A percentile compares a stretch with the other conserved stretches of the same genome.
These are phyloP conservation scores for Polysphondylium violaceum DNA, from an alignment of 78 protist species.

Conservation along the genomic window DNA sequence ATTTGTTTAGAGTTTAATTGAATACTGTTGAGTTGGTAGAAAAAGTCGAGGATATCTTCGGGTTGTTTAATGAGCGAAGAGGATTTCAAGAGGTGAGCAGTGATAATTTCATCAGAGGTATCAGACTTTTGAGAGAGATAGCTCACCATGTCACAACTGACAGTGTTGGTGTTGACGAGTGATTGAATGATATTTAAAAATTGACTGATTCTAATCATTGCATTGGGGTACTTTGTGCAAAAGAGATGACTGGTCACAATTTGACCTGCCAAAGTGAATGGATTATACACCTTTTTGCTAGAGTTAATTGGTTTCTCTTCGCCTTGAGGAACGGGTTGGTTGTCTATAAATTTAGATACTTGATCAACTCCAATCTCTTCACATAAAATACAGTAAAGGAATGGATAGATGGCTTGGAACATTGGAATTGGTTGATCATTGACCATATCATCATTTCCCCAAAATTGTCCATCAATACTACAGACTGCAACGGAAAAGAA, in stretches of 20 bases:
- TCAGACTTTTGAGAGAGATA: conserved; percentile 66
- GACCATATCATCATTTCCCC: conserved; percentile 11
- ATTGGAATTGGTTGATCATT: conserved; percentile 43
- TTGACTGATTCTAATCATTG: conserved; percentile 27
- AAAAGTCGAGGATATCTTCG: conserved; percentile 49
- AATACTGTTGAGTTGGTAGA: conserved; percentile 58
- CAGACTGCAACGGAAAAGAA: conserved; percentile 40
- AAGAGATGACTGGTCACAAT: conserved; percentile 22
- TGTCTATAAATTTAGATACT: conserved; percentile 11
- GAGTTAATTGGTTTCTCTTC: conserved; percentile 27
- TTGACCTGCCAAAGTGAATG: conserved; percentile 32
- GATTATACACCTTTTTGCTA: conserved; percentile 39
- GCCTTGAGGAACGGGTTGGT: not conserved
- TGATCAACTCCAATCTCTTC: conserved; percentile 60
- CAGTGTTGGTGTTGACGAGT: conserved; percentile 14
- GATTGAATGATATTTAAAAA: conserved; percentile 12
- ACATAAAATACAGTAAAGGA: conserved; percentile 18
- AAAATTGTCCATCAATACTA: conserved; percentile 27
- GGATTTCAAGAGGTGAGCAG: conserved; percentile 39
- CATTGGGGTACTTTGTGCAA: conserved; percentile 14
- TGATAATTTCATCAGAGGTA: conserved; percentile 54
- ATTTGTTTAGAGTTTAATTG: conserved; percentile 47
- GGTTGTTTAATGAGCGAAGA: conserved; percentile 35
- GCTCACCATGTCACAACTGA: conserved; percentile 61
- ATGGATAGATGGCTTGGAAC: conserved; percentile 78